These are phyloP conservation scores for Ophiocordyceps robertsii DNA, from an alignment of 2,329 filamentous ascomycete species.

Conservation along the genomic window DNA sequence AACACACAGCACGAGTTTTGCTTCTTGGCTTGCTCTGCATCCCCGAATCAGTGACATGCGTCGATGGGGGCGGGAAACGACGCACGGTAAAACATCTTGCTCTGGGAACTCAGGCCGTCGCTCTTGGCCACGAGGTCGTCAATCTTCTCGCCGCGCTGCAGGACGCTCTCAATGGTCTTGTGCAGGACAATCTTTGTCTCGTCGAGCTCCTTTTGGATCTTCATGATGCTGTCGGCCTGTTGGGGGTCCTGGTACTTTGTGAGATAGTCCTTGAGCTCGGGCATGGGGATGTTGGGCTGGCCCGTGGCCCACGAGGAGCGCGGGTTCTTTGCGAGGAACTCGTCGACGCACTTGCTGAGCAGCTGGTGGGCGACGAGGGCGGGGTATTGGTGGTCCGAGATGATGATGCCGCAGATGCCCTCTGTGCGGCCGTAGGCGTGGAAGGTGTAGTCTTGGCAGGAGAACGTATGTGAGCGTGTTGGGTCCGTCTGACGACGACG, in stretches of 20 bases:
- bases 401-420: slow-evolving; percentile 64
- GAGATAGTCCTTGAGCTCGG: slow-evolving; percentile 66
- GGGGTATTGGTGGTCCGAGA: slow-evolving; percentile 64
- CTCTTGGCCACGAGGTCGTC: slow-evolving; percentile 90
- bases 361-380: slow-evolving; percentile 73
- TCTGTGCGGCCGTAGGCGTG: slow-evolving; percentile 66
- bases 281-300: slow-evolving; percentile 44
- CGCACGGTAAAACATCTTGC: slow-evolving; percentile 94
- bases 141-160: slow-evolving; percentile 93
- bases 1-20: slow-evolving; percentile 64
- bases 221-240: slow-evolving; percentile 83
- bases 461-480: slow-evolving; percentile 6
- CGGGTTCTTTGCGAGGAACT: slow-evolving; percentile 69
- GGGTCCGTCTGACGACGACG: neutral
- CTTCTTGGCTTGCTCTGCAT: slow-evolving; percentile 55
- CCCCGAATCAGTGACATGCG: slow-evolving; percentile 2
- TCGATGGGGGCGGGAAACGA: slow-evolving; percentile 5
- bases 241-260: slow-evolving; percentile 70
- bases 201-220: slow-evolving; percentile 92
- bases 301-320: slow-evolving; percentile 50
- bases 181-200: slow-evolving; percentile 96
- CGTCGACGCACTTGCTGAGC: slow-evolving; percentile 74
- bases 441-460: slow-evolving; percentile 48
- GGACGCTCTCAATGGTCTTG: slow-evolving; percentile 81
- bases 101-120: slow-evolving; percentile 77